Base-by-base conservation (phyloP, 192 early-diverging fungal genomes). In the Kappamyces sp. region DNA sequence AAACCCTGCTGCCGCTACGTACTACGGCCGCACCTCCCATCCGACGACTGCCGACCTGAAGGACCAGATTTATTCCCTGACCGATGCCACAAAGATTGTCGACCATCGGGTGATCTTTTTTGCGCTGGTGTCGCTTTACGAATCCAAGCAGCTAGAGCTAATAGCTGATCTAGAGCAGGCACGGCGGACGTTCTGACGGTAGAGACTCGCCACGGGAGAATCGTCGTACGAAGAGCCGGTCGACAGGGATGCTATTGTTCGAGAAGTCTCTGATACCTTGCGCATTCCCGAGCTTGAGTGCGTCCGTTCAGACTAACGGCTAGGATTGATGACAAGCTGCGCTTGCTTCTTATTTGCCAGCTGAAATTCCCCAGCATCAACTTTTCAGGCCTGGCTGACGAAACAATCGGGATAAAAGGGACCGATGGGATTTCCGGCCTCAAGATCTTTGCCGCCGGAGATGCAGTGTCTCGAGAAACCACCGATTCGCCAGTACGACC, bases 161-260 rank as follows among this genome's bases (percentile, higher is more conserved):
- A 47, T 88, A n/a, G 86, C 80, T 5, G 57, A 70, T 30, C 61
- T 87, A 5, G 87, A 90, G 65, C 88, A 90, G 63, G 66, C 62
- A 30, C 15, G n/a, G 32, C 9, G 31, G 9, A 11, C 14, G 11
- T 30, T 63, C 22, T 22, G 22, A 66, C 12, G 31, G 11, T 61
- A 84, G 83, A 71, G 71, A 14, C 59, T 86, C 33, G 84, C 85
- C 1, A 87, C 84, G 37, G 87, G 86, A 34, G 80, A 79, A 61
- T 80, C 77, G 2, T 57, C 83, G 0, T 83, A 88, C 38, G 80
- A 79, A 0, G 64, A 29, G 40, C 61, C 15, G 66, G 72, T 8
- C 83, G 78, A 61, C 65, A 80, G 38, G 33, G 49, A 46, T 36
- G 49, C 30, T 22, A 14, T 71, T 8, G 4, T 47, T 14, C 5